Conservation (phyloP, 306 rosid species). For the Quercus engelmannii region DNA sequence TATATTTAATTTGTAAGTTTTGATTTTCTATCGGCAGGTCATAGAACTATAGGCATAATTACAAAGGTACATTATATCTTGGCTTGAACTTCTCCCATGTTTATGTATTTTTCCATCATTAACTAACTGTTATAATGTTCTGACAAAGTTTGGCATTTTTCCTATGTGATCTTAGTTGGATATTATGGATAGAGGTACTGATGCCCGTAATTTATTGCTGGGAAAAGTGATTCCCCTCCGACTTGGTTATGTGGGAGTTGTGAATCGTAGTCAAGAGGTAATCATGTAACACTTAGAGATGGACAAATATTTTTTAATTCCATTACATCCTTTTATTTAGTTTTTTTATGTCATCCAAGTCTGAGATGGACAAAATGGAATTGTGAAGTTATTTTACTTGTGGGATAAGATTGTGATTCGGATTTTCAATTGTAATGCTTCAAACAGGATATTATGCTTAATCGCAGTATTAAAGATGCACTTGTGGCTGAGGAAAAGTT, state of each 20-base stretch:
- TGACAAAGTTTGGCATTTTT: slow-evolving; percentile 6
- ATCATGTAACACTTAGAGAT: slow-evolving; percentile 12
- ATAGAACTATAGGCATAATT: slow-evolving; percentile 90
- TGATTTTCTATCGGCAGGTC: slow-evolving; percentile 54
- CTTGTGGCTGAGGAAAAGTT: slow-evolving; percentile 84
- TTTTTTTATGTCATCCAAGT: neutral
- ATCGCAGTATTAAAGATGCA: slow-evolving; percentile 95
- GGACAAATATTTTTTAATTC: slow-evolving; percentile 2
- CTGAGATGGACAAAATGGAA: slow-evolving; percentile 16
- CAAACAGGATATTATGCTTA: slow-evolving; percentile 72
- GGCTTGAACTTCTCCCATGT: neutral
- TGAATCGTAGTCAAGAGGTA: slow-evolving; percentile 99
- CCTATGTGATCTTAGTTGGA: slow-evolving; percentile 56
- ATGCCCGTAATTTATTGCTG: slow-evolving; percentile 88
- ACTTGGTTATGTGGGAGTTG: slow-evolving; percentile 96
- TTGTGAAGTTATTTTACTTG: slow-evolving; percentile 2
- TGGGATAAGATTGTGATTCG: slow-evolving; percentile 22
- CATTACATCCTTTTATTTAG: neutral
- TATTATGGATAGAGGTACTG: slow-evolving; percentile 99
- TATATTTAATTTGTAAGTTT: neutral
- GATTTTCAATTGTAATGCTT: slow-evolving; percentile 28
- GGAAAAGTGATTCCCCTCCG: slow-evolving; percentile 97
- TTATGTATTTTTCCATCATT: neutral
- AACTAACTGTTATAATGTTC: neutral
- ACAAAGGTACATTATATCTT: slow-evolving; percentile 66